These are phyloP conservation scores for Kodamaea nitidulidarum DNA, from an alignment of 805 yeast species.

Conservation along the genomic window DNA sequence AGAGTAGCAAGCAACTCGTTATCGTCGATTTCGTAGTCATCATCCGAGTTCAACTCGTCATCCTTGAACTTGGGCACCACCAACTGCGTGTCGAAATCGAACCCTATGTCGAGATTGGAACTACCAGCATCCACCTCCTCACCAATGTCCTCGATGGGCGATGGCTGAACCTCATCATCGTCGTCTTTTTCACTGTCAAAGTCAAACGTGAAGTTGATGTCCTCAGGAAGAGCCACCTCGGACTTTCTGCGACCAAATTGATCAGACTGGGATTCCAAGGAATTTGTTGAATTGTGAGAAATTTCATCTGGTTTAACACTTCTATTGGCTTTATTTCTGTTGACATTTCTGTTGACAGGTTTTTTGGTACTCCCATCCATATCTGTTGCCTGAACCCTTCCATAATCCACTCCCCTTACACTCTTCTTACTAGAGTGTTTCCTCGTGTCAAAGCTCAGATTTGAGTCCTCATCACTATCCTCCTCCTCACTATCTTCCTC, in stretches of 20 bases:
- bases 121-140: conserved; percentile 38
- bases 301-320: no score
- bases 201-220: conserved; percentile 39
- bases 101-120: conserved; percentile 16
- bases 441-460: no score
- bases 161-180: conserved; percentile 21
- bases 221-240: conserved; percentile 40
- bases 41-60: conserved; percentile 51
- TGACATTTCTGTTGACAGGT: no score
- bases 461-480: neutral
- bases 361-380: no score
- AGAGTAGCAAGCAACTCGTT: conserved; percentile 44
- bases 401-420: no score
- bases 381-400: no score
- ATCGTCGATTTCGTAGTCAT: conserved; percentile 59
- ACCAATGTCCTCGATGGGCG: conserved; percentile 52
- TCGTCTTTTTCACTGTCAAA: conserved; percentile 30
- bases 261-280: no score
- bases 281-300: no score
- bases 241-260: conserved; percentile 35
- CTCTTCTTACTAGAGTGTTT: no score
- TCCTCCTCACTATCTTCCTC: neutral
- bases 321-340: no score
- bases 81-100: conserved; percentile 30
- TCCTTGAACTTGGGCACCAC: conserved; percentile 52